Evolutionary conservation across 306 rosid species (phyloP), one percentile per base, ranked within the genome.

Genomic region (Senna tora): DNA sequence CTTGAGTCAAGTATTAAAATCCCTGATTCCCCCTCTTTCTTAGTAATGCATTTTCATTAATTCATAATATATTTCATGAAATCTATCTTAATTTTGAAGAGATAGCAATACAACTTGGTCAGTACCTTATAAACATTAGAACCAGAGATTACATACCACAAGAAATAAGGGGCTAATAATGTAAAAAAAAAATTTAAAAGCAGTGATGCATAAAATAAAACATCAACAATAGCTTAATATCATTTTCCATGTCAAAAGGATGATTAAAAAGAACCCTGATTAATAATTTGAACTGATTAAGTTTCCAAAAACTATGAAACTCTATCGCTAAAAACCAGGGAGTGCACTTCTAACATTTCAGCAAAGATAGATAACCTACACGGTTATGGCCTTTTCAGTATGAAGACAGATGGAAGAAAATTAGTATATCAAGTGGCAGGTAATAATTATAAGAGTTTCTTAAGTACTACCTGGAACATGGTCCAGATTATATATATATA

Each of bases 401-500:
- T 7, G 25, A 49, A 10, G 21, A 7, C 11, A 66, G 57, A n/a
- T 7, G n/a, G 3, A 20, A 63, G 49, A 60, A 59, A 65, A 64
- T 11, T 43, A 8, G 42, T 55, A 72, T 46, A 65, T 47, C 16
- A 61, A 46, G 53, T 55, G 67, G 58, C 14, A 60, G n/a, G n/a
- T 58, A 56, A 66, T 59, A 67, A 71, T 41, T 9, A n/a, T 7
- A 20, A 32, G 43, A 13, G 66, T 58, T 21, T 66, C 71, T 52
- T 22, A 3, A 65, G 42, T 55, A 49, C 38, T 28, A 43, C n/a
- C 19, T 4, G 33, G 43, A 78, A 55, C 42, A 57, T 36, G 19
- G 36, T 34, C 21, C 8, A 65, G 56, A 65, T 46, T 15, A 30
- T 15, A 30, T 6, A 33, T 47, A 5, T 9, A 30, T 28, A 47